Conservation (phyloP, 179 eudicot species). For the Heliamphora pulchella region DNA sequence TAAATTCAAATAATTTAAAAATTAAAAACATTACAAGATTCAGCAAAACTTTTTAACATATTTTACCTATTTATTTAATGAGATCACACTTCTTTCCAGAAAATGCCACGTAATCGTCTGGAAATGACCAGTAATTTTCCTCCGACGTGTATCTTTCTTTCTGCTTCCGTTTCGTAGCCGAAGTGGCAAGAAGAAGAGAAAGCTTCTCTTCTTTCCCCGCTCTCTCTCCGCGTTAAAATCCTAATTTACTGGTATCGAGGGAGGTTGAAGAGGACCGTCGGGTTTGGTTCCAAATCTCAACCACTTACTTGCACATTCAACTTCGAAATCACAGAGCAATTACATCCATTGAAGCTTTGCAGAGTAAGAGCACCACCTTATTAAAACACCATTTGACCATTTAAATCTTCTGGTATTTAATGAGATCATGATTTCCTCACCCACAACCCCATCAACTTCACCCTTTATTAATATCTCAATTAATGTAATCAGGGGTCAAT, state of each 20-base stretch:
- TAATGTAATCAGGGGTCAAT: too few relatives aligned
- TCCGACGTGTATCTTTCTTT: not conserved
- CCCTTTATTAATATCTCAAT: too few relatives aligned
- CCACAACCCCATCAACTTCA: not conserved
- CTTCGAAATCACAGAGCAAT: constrained; percentile 13
- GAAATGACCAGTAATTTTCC: too few relatives aligned
- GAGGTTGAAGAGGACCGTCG: constrained; percentile 1
- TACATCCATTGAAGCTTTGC: constrained; percentile 6
- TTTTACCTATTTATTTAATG: too few relatives aligned
- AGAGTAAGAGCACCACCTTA: constrained; percentile 3
- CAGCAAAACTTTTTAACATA: too few relatives aligned
- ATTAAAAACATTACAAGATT: too few relatives aligned
- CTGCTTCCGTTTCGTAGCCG: not conserved
- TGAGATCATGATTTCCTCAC: not conserved
- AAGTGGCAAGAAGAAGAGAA: not conserved
- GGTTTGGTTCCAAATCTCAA: constrained; percentile 6
- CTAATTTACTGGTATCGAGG: not conserved
- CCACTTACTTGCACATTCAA: not conserved
- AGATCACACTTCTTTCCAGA: too few relatives aligned
- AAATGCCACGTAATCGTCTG: too few relatives aligned
- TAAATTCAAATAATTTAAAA: too few relatives aligned
- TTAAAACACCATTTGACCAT: not conserved
- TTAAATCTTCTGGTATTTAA: not conserved
- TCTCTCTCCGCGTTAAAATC: not conserved
- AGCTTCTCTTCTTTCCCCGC: not conserved